phyloP scores from a whole-genome alignment of 768 basidiomycete species.

The Rhodosporidiobolus odoratus region DNA sequence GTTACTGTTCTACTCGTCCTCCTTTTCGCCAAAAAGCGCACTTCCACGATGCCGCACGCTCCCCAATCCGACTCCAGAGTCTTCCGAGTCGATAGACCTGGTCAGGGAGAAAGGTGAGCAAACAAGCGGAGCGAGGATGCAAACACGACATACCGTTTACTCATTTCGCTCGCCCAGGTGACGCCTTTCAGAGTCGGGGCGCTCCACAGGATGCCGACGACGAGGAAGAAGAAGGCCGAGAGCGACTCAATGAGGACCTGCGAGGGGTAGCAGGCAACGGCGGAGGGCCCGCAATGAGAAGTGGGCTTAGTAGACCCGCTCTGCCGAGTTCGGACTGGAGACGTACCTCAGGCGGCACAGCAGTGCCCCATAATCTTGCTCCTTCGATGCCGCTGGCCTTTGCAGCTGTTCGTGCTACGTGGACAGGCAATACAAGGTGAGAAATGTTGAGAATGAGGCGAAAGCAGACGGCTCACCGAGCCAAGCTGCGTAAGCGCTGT shows the following conservation, averaged over 20 bases:
- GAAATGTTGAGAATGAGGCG: not conserved
- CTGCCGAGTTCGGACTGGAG: not conserved
- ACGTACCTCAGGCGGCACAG: not conserved
- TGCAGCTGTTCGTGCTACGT: not conserved
- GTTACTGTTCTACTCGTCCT: not conserved
- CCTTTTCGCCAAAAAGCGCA: constrained; percentile 42
- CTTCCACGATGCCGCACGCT: constrained; percentile 59
- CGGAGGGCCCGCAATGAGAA: no score
- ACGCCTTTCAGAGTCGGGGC: constrained; percentile 69
- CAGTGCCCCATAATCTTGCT: not conserved
- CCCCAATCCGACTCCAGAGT: constrained; percentile 61
- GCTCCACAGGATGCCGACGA: constrained; percentile 66
- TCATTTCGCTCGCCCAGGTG: constrained; percentile 86
- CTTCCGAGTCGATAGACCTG: constrained; percentile 72
- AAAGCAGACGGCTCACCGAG: not conserved
- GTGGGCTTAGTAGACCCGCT: not conserved
- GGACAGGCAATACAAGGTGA: not conserved
- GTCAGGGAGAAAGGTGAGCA: not conserved
- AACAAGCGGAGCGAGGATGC: not conserved
- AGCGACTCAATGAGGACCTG: constrained; percentile 68
- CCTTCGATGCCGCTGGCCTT: not conserved
- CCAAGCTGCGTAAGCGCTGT: not conserved
- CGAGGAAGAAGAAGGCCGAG: constrained; percentile 61
- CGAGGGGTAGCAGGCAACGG: not conserved
- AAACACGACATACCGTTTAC: constrained; percentile 55